Conservation (phyloP, 192 early-diverging fungal species). For the Mycoemilia scoparia region DNA sequence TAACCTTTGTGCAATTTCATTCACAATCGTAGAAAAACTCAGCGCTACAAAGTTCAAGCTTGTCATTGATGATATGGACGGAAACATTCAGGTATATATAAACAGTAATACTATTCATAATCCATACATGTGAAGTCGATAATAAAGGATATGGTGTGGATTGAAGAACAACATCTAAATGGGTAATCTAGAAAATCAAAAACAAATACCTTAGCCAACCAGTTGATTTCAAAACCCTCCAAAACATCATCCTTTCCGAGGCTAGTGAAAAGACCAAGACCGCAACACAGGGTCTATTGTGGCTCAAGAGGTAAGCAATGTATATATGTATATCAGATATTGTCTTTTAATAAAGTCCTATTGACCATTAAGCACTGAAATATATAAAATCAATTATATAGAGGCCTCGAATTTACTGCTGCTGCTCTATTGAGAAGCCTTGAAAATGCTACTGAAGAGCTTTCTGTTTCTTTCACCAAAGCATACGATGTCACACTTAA, state of each 20-base stretch:
- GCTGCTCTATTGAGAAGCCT: slow-evolving; percentile 44
- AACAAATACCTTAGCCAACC: slow-evolving; percentile 50
- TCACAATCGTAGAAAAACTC: slow-evolving; percentile 34
- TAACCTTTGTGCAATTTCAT: neutral
- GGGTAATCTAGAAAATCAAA: slow-evolving; percentile 34
- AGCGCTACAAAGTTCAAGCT: slow-evolving; percentile 55
- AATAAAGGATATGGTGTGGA: too few species aligned
- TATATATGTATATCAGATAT: neutral
- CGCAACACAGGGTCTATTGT: slow-evolving; percentile 81
- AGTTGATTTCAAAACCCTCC: slow-evolving; percentile 50
- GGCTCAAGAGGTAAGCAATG: slow-evolving; percentile 61
- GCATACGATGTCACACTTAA: slow-evolving; percentile 52
- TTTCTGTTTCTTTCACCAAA: slow-evolving; percentile 49
- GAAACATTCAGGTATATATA: slow-evolving; percentile 50
- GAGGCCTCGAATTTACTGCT: slow-evolving; percentile 62
- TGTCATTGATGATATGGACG: slow-evolving; percentile 84
- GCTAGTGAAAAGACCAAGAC: slow-evolving; percentile 57
- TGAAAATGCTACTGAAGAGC: slow-evolving; percentile 33
- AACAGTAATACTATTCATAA: neutral
- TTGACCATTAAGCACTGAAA: too few species aligned
- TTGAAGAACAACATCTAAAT: too few species aligned
- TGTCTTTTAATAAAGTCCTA: too few species aligned
- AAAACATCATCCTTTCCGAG: slow-evolving; percentile 64
- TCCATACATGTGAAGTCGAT: too few species aligned
- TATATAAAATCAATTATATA: slow-evolving; percentile 12